A percentile compares a stretch with the other conserved stretches of the same genome.
These are phyloP conservation scores for Entrophospora sp. DNA, from an alignment of 192 early-diverging fungal species.

Conservation along the genomic window DNA sequence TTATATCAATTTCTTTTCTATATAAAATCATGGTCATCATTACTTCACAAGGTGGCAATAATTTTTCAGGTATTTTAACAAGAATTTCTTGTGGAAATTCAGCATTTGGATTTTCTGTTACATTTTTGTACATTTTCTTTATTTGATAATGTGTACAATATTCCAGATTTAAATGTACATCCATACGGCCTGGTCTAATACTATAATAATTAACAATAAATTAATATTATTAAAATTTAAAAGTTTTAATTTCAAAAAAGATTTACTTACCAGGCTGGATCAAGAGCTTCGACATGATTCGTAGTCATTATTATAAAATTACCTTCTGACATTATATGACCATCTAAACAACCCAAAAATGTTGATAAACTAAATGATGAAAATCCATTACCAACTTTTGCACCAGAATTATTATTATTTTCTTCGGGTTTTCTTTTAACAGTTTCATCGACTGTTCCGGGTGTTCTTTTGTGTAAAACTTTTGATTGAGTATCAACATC, in stretches of 20 bases:
- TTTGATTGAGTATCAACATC: conserved; percentile 48
- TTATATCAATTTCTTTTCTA: conserved; percentile 23
- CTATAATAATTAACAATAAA: too few relatives aligned
- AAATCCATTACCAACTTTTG: neutral
- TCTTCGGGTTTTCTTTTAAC: neutral
- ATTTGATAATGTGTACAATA: conserved; percentile 54
- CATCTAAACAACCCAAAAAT: conserved; percentile 49
- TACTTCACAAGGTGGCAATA: conserved; percentile 53
- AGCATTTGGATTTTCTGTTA: conserved; percentile 24
- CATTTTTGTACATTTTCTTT: conserved; percentile 37
- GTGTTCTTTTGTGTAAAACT: conserved; percentile 26
- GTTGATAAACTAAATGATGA: conserved; percentile 32
- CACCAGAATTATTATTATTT: neutral
- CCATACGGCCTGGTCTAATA: conserved; percentile 53
- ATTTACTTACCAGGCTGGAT: conserved; percentile 57
- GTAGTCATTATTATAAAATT: conserved; percentile 58
- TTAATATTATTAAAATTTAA: too few relatives aligned
- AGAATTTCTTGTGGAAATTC: conserved; percentile 20
- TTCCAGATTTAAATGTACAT: conserved; percentile 46
- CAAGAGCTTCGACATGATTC: conserved; percentile 50
- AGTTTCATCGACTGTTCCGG: neutral
- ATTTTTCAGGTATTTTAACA: conserved; percentile 30
- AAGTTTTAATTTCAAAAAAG: too few relatives aligned
- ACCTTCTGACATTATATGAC: conserved; percentile 46
- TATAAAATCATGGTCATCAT: conserved; percentile 49